Conservation (phyloP, 2,329 filamentous ascomycete species). For the Penicillium hesseltinei region DNA sequence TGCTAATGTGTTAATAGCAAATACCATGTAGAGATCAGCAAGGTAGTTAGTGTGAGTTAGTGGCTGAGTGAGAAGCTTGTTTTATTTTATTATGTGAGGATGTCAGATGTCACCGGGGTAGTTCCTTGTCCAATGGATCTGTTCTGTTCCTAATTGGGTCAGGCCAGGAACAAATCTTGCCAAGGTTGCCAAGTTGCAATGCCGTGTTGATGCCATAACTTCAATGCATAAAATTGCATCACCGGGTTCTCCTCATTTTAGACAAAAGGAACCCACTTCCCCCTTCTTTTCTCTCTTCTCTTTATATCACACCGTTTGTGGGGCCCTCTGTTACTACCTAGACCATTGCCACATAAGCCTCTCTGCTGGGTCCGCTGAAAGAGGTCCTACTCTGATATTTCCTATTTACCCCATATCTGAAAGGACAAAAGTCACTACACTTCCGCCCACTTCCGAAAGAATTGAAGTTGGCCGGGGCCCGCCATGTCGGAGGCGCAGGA, state of each 20-base stretch:
- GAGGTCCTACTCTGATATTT: not conserved
- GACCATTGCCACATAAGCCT: not conserved
- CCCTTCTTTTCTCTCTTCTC: not conserved
- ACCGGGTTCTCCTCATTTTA: constrained; percentile 5
- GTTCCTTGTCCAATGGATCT: not conserved
- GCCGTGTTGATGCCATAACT: constrained; percentile 10
- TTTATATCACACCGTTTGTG: constrained; percentile 12
- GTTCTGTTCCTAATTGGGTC: not conserved
- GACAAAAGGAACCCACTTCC: not conserved
- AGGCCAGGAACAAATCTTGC: not conserved
- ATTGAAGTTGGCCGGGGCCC: not conserved
- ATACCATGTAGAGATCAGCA: no score
- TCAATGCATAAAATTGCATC: constrained; percentile 13
- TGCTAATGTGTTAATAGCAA: no score
- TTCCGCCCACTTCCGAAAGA: not conserved
- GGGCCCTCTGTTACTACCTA: constrained; percentile 2
- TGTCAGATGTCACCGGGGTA: not conserved
- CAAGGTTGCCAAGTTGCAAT: no score
- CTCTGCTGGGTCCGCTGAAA: not conserved
- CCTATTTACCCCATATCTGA: not conserved
- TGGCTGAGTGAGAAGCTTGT: not conserved
- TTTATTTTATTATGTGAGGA: not conserved
- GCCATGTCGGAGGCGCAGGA: constrained; percentile 15
- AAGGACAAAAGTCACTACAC: not conserved
- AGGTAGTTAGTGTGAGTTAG: no score